Percentiles rank a stretch among this genome's conserved stretches.
Evolutionary conservation across 768 basidiomycete species (phyloP).

Genomic region (Suillus subaureus): DNA sequence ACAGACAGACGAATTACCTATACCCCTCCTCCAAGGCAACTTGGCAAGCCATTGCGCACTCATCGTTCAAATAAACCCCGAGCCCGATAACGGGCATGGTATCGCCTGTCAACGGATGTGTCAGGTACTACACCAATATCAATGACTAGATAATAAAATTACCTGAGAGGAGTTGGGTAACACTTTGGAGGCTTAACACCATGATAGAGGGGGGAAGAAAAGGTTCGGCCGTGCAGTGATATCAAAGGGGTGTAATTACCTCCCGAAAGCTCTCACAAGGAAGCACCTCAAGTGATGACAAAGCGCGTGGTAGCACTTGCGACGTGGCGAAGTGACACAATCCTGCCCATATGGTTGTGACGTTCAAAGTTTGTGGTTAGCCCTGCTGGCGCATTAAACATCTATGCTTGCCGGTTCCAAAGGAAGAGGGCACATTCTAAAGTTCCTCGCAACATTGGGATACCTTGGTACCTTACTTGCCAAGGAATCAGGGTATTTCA

Average conservation of each 20-base stretch:
- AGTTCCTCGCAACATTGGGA: neutral
- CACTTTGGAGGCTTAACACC: neutral
- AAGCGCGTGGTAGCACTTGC: neutral
- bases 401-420: constrained; percentile 15
- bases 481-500: neutral
- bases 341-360: neutral
- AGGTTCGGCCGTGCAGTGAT: neutral
- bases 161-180: neutral
- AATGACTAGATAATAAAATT: neutral
- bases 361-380: neutral
- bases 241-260: neutral
- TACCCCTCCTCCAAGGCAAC: constrained; percentile 28
- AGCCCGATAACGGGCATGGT: constrained; percentile 29
- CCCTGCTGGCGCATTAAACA: neutral
- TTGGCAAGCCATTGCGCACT: constrained; percentile 18
- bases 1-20: constrained; percentile 19
- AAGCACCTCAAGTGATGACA: neutral
- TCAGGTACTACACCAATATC: neutral
- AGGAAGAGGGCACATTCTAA: constrained; percentile 10
- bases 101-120: constrained; percentile 17
- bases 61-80: constrained; percentile 25
- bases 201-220: neutral
- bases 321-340: neutral
- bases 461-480: neutral
- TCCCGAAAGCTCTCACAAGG: neutral